phyloP scores from a whole-genome alignment of 495 filamentous ascomycete species.

The Parathielavia hyrcaniae region DNA sequence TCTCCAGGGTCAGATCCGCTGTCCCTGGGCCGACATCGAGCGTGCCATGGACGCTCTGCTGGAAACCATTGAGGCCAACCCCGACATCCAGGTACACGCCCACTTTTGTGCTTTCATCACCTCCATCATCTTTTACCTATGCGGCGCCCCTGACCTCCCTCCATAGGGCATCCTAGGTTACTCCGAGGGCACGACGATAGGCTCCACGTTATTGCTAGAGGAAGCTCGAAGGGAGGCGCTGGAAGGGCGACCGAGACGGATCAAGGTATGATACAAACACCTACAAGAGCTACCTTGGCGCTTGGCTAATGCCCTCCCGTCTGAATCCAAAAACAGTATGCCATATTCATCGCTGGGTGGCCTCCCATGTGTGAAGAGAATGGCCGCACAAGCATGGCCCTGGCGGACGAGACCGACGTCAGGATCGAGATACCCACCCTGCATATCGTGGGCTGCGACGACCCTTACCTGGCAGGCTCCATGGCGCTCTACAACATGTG shows the following conservation, averaged over 20 bases:
- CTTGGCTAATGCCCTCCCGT: background rate
- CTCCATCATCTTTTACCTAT: too few species aligned
- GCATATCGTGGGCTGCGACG: constrained; percentile 52
- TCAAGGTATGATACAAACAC: constrained; percentile 35
- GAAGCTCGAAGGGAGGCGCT: constrained; percentile 37
- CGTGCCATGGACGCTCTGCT: constrained; percentile 34
- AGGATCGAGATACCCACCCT: constrained; percentile 49
- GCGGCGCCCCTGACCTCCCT: too few species aligned
- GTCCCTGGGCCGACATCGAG: constrained; percentile 19
- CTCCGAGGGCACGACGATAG: constrained; percentile 50
- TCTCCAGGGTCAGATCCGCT: constrained; percentile 26
- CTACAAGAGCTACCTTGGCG: background rate
- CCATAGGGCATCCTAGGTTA: constrained; percentile 47
- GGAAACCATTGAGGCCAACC: constrained; percentile 34
- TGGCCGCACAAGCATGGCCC: constrained; percentile 30
- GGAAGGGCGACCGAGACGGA: constrained; percentile 36
- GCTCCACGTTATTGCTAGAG: constrained; percentile 45
- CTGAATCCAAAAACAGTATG: constrained; percentile 38
- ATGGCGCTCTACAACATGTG: constrained; percentile 55
- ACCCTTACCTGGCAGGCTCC: constrained; percentile 48
- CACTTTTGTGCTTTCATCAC: too few species aligned
- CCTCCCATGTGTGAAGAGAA: constrained; percentile 43
- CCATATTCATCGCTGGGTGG: constrained; percentile 50
- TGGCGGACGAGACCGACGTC: constrained; percentile 44
- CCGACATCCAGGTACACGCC: constrained; percentile 25